Base-by-base conservation (phyloP, 768 basidiomycete species). In the Naganishia randhawae region DNA sequence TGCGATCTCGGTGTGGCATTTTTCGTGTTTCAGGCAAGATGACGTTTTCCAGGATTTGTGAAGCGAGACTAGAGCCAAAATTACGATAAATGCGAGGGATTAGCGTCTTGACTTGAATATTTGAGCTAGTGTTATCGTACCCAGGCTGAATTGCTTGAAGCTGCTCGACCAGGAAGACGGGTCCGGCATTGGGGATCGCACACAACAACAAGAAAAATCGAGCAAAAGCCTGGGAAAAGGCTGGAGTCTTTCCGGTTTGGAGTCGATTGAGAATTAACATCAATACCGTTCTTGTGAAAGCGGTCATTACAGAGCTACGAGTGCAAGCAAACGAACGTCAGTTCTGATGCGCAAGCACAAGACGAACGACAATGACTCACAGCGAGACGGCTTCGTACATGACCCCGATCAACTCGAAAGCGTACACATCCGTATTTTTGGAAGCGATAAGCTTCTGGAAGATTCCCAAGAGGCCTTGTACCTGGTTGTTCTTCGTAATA, bases 391-490 rank as follows among this genome's bases (percentile, higher is more conserved):
- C 80, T 54, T 85, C 83, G 63, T 92, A 85, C 17, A 96, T 85
- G 6, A 86, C 84, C 68, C 94, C 86, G 53, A 99, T 77, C 14
- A 99, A 81, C 76, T 96, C 93, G 71, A 95, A 92, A 0, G 92
- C 95, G 85, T 89, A 94, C 5, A 82, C 84, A 78, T 99, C 95
- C 74, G 96, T 92, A 66, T 78, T 71, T 77, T 92, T 94, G 19
- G 87, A 88, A 5, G 90, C 90, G 33, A 96, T 87, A 25, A 99
- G 81, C 50, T 92, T 85, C 75, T 96, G 94, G 79, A 96, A 94
- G 64, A 99, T 88, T 53, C 90, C 95, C 35, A 97, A 82, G 14
- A 97, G 85, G 5, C 86, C 85, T 29, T 86, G 85, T 16, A 92
- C 81, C 75, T 95, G 92, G 0, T 88, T 88, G 17, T 84, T 80